Percentiles rank a stretch among this genome's conserved stretches.
phyloP scores from a whole-genome alignment of 495 filamentous ascomycete genomes.

The Sordaria brevicollis region DNA sequence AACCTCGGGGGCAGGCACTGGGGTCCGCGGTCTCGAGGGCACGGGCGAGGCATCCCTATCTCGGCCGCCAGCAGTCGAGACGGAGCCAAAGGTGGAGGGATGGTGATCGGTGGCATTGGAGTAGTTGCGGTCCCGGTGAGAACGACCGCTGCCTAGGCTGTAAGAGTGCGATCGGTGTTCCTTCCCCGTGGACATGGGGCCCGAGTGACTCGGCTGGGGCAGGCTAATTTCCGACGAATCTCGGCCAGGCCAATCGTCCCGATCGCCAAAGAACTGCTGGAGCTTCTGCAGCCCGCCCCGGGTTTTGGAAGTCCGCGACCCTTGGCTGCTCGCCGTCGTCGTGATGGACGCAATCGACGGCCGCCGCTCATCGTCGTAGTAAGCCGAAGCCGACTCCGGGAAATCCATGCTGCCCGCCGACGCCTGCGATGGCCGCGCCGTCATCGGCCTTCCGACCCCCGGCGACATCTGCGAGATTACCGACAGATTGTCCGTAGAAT shows the following conservation, averaged over 20 bases:
- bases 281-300: constrained; percentile 61
- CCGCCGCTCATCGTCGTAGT: constrained; percentile 63
- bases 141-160: constrained; percentile 36
- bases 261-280: constrained; percentile 66
- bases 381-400: constrained; percentile 44
- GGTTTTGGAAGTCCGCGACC: constrained; percentile 67
- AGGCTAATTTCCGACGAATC: constrained; percentile 68
- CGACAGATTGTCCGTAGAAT: constrained; percentile 54
- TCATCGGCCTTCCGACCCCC: constrained; percentile 52
- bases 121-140: constrained; percentile 61
- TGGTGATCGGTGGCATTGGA: constrained; percentile 52
- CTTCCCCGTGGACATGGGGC: constrained; percentile 27
- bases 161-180: constrained; percentile 45
- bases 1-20: constrained; percentile 86
- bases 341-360: constrained; percentile 81
- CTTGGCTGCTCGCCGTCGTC: constrained; percentile 81
- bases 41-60: constrained; percentile 56
- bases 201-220: constrained; percentile 26
- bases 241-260: constrained; percentile 60
- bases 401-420: constrained; percentile 52
- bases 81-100: not conserved
- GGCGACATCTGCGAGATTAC: constrained; percentile 51
- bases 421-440: constrained; percentile 39
- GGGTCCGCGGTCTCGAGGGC: constrained; percentile 63
- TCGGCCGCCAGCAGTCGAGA: not conserved